Evolutionary conservation across 179 eudicot species (phyloP), one percentile per base, ranked within the genome.

Genomic region (Amaranthus tricolor): DNA sequence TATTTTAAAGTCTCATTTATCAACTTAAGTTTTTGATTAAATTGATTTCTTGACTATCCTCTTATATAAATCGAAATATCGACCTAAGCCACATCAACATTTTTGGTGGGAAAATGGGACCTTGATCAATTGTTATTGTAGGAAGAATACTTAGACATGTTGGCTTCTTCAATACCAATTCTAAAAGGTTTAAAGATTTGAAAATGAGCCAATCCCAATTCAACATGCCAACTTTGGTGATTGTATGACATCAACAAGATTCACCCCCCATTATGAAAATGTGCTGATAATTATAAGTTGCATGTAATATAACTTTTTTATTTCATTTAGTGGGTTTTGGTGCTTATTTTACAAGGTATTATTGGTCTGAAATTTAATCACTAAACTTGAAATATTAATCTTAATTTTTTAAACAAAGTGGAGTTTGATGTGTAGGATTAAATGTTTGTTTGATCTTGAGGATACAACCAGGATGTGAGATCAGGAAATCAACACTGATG

Each of bases 161-260:
- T 69, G 14, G 60, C 61, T 69, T 69, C 83, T 66, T 80, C 79
- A 24, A 49, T 19, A 63, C 62, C 70, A 62, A 54, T 60, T 56
- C 21, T n/a, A 17, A 20, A 44, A 62, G 48, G 8, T n/a, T 16
- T 9, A n/a, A 55, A 49, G 47, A 73, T 20, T 31, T 49, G 69
- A 16, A 48, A 16, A 73, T 73, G 40, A 62, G n/a, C 56, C 24
- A 74, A 74, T 66, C 64, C 71, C 57, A 75, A 20, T 67, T 5
- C 24, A 16, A 65, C 14, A 50, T 73, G 43, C 67, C 55, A 20
- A 15, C 40, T 63, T 74, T 78, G 52, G 74, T 51, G 73, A 62
- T 44, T 53, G n/a, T 71, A 62, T 82, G 77, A 78, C 77, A 67
- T 72, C 64, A 55, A 50, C 66, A 51, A 56, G 66, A 56, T 76